Evolutionary conservation across 2,329 filamentous ascomycete species (phyloP).

Genomic region (Proliferodiscus dingleyae): DNA sequence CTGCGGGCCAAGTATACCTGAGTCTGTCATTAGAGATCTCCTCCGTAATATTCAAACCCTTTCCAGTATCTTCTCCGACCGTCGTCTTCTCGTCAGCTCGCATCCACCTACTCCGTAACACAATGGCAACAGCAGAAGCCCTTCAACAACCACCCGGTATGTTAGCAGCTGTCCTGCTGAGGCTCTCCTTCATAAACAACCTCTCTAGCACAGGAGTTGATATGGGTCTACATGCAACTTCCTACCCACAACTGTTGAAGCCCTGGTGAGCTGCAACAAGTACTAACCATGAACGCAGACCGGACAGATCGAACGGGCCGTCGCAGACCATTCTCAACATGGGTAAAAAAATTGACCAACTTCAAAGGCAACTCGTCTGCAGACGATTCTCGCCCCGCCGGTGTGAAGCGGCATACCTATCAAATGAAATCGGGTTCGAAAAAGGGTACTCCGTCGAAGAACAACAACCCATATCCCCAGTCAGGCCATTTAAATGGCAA

Average conservation of each 20-base stretch:
- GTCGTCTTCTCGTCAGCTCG: neutral
- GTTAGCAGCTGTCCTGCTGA: slow-evolving; percentile 13
- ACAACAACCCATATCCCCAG: slow-evolving; percentile 86
- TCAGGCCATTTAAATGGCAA: slow-evolving; percentile 55
- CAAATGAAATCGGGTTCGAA: slow-evolving; percentile 44
- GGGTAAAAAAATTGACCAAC: slow-evolving; percentile 90
- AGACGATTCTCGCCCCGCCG: slow-evolving; percentile 37
- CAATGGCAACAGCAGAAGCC: slow-evolving; percentile 37
- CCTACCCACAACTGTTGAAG: too few relatives aligned
- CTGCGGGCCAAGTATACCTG: too few relatives aligned
- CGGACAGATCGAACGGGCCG: slow-evolving; percentile 57
- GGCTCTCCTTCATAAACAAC: slow-evolving; percentile 2
- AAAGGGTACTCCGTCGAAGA: slow-evolving; percentile 48
- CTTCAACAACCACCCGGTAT: slow-evolving; percentile 41
- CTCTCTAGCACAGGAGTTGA: slow-evolving; percentile 6
- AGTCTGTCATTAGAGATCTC: too few relatives aligned
- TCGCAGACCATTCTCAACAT: slow-evolving; percentile 81
- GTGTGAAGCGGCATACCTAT: slow-evolving; percentile 37
- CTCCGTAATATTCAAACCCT: too few relatives aligned
- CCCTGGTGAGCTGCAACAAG: too few relatives aligned
- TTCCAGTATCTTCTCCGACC: neutral
- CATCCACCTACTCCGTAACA: slow-evolving; percentile 1
- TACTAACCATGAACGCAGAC: slow-evolving; percentile 47
- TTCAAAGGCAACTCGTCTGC: slow-evolving; percentile 68
- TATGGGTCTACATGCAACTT: too few relatives aligned